Base-by-base conservation (phyloP, 345 rosid genomes). In the Kernera saxatilis region DNA sequence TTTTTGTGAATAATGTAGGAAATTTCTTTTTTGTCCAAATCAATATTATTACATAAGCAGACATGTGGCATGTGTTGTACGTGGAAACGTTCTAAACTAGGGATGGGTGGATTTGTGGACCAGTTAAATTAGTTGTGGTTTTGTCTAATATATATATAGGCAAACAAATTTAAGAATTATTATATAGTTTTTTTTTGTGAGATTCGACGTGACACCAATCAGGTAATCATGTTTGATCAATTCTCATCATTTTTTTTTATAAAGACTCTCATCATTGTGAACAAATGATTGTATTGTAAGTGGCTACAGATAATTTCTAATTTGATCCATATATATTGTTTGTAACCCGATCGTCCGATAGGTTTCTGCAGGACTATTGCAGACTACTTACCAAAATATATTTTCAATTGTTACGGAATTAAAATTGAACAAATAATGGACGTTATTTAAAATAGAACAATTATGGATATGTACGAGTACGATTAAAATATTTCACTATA, bases 51-150 rank as follows among this genome's bases (percentile, higher is more conserved):
- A 27, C 59, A 33, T 64, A 33, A 52, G 32, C 69, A 67, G 45
- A 27, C 73, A 70, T 69, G 55, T 69, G 49, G 6, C 64, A 45
- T 46, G 74, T 69, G 46, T 14, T 67, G 32, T 45, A 69, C 27
- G 64, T 44, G 25, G 35, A 56, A 49, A 65, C n/a, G 15, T 21
- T 25, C n/a, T 23, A 33, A 33, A 50, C 17, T 65, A 33, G 33
- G 35, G 73, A 58, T 57, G 27, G 36, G 74, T 70, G 74, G 67
- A 70, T 58, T 46, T 46, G 57, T 70, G 74, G 66, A 70, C 74
- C 58, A 35, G 44, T 58, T 58, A 69, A 57, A 69, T 12, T 6
- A 2, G 65, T 69, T 56, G 65, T 57, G 44, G 45, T 45, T 29
- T 53, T 67, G 40, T 50, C 48, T 25, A 64, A 17, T 66, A 66